phyloP scores from a whole-genome alignment of 345 rosid species.

The Euclidium syriacum region DNA sequence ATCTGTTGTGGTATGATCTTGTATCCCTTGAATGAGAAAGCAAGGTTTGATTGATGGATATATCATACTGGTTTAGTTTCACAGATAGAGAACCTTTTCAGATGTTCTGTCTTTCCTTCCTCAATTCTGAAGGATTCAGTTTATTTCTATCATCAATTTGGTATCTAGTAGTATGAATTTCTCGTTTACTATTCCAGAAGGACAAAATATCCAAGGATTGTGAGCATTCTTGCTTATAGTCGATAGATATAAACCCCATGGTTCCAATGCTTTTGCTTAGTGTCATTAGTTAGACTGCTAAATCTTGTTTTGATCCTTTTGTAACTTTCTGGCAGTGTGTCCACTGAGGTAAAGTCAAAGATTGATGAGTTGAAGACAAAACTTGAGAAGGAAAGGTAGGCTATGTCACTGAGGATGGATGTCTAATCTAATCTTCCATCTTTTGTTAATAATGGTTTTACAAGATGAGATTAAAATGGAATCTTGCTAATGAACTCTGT shows the following conservation, averaged over 20 bases:
- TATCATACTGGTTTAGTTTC: not conserved
- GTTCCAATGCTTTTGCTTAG: too few species aligned
- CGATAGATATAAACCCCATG: not conserved
- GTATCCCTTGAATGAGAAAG: not conserved
- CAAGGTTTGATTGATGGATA: conserved; percentile 1
- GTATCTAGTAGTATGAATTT: too few species aligned
- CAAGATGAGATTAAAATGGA: not conserved
- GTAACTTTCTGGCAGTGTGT: conserved; percentile 40
- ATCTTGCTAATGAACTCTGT: not conserved
- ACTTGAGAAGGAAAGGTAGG: conserved; percentile 61
- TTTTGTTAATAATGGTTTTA: not conserved
- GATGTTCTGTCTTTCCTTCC: not conserved
- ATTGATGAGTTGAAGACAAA: conserved; percentile 52
- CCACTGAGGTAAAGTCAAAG: conserved; percentile 51
- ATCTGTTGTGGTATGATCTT: not conserved
- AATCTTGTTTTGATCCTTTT: not conserved
- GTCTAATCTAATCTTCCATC: not conserved
- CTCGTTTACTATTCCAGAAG: too few species aligned
- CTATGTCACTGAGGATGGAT: not conserved
- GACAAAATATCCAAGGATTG: too few species aligned
- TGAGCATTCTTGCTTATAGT: too few species aligned
- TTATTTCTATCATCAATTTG: too few species aligned
- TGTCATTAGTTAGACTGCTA: not conserved
- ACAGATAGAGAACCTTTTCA: not conserved
- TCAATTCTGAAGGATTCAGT: not conserved